A percentile compares a stretch with the other conserved stretches of the same genome.
Evolutionary conservation across 805 yeast species (phyloP).

Genomic region (Candida montana): DNA sequence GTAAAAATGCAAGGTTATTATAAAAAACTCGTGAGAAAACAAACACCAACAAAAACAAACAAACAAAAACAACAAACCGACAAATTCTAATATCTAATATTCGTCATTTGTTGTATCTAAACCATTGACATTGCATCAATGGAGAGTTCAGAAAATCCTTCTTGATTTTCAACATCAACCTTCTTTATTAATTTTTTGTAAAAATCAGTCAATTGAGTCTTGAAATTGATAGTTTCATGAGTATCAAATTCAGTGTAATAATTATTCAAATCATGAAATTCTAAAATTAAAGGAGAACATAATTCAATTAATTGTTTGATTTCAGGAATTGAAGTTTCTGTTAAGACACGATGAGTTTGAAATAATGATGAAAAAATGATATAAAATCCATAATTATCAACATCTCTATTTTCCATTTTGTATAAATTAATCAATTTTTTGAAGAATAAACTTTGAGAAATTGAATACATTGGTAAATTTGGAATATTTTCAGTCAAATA

Average conservation of each 20-base stretch:
- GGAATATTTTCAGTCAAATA: conserved; percentile 13
- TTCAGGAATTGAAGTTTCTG: conserved; percentile 14
- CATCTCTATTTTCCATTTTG: conserved; percentile 10
- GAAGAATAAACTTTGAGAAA: conserved; percentile 29
- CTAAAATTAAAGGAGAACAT: conserved; percentile 30
- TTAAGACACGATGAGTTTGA: conserved; percentile 4
- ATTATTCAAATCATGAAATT: conserved; percentile 31
- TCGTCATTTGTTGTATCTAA: neutral
- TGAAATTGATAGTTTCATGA: conserved; percentile 27
- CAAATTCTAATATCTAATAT: no score
- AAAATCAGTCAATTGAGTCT: conserved; percentile 23
- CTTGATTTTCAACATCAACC: neutral
- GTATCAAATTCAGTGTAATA: conserved; percentile 24
- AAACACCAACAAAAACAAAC: no score
- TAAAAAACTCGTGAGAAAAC: no score
- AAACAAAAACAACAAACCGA: neutral
- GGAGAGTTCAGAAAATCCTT: conserved; percentile 9
- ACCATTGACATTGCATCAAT: conserved; percentile 12
- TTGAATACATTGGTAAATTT: conserved; percentile 19
- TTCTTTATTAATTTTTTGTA: conserved; percentile 14
- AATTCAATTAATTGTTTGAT: conserved; percentile 26
- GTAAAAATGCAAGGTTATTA: no score
- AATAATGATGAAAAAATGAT: conserved; percentile 27
- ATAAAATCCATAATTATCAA: conserved; percentile 29
- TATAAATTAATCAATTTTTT: conserved; percentile 18